Base-by-base conservation (phyloP, 495 filamentous ascomycete genomes). In the Apodospora peruviana region DNA sequence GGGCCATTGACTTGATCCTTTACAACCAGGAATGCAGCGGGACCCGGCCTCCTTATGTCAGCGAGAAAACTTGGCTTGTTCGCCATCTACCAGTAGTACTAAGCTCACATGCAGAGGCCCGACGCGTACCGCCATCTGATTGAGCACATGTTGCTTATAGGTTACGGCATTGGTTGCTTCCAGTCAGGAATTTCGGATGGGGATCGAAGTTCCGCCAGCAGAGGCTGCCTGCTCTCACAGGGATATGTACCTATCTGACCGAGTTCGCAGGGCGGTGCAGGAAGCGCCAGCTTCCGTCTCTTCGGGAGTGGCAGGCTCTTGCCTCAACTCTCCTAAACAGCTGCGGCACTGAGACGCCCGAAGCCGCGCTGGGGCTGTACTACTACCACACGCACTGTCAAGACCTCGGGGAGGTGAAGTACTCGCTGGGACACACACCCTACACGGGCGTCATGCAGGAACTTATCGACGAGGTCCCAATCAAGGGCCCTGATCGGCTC, bases 391-490 rank as follows among this genome's bases (percentile, higher is more conserved):
- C 34, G 1, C 36, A 44, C 27, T 14, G 27, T 11, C 20, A 17
- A 8, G 34, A 43, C 2, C 35, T 43, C n/a, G 27, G 32, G 2
- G 4, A 19, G 4, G 18, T 24, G 40, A 29, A 16, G 18, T 25
- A n/a, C 5, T 11, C 24, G 34, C 1, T 23, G 2, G 40, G 40
- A 4, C 20, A 19, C 17, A 50, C 38, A 4, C 47, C 42, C 8
- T 55, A 55, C 38, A 50, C 29, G 3, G 52, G 52, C 16, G 38
- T 55, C 21, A 22, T 55, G 5, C 48, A 51, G 23, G 34, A 56
- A 32, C 45, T 56, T 10, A 48, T 56, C 44, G 45, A 20, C 25
- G 47, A 55, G 38, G 40, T 55, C 16, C 52, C 47, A 1, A 43
- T 43, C 0, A 27, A 27, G 32, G 52, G 52, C 9, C 37, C 43